Evolutionary conservation across 163 green algal species (phyloP).

Genomic region (Chlorella variabilis): DNA sequence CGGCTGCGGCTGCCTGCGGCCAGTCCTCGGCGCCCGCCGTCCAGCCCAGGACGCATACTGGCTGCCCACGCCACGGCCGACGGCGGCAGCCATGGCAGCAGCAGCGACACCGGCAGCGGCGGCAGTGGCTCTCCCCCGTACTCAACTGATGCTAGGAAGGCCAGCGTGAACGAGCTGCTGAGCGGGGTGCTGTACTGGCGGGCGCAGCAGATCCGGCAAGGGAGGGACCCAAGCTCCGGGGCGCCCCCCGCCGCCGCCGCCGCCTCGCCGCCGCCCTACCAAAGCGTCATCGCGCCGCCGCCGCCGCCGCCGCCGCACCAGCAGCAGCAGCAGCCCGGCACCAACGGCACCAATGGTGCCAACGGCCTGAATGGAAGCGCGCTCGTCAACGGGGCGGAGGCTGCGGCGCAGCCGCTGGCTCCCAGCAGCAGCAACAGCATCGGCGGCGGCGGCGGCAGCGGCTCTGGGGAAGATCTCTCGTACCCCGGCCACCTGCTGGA

Average conservation of each 20-base stretch:
- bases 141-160: background rate
- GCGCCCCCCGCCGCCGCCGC: background rate
- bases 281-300: background rate
- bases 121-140: background rate
- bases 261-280: background rate
- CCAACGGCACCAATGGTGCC: background rate
- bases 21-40: too few species aligned
- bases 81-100: background rate
- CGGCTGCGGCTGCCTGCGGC: too few species aligned
- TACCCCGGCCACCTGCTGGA: background rate
- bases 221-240: background rate
- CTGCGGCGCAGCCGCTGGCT: too few species aligned
- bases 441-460: too few species aligned
- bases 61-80: too few species aligned
- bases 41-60: too few species aligned
- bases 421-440: background rate
- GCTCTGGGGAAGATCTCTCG: background rate
- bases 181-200: slow-evolving; percentile 2
- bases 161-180: slow-evolving; percentile 4
- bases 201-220: slow-evolving; percentile 4
- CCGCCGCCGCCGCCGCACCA: too few species aligned
- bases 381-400: too few species aligned
- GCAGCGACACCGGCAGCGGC: background rate
- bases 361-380: background rate
- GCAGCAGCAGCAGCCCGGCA: background rate